Percentiles rank a stretch among this genome's conserved stretches.
Evolutionary conservation across 2,329 filamentous ascomycete species (phyloP).

Genomic region (Teratosphaeria viscida): DNA sequence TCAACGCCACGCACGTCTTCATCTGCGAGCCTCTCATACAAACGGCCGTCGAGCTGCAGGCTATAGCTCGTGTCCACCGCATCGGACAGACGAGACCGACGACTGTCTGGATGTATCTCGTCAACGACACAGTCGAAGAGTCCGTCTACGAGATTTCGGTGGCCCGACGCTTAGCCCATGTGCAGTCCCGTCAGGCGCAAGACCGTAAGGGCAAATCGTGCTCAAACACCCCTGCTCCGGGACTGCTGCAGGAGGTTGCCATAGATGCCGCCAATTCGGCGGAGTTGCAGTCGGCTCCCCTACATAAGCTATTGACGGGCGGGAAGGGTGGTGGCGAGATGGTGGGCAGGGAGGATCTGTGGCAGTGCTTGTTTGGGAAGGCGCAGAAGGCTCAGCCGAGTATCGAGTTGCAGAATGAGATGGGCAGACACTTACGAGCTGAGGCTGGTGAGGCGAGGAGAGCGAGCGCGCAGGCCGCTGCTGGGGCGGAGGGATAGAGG

Average conservation of each 20-base stretch:
- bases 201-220: slow-evolving; percentile 20
- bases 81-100: slow-evolving; percentile 85
- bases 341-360: slow-evolving; percentile 68
- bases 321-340: slow-evolving; percentile 65
- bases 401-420: slow-evolving; percentile 24
- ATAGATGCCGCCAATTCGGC: slow-evolving; percentile 77
- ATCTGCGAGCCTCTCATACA: slow-evolving; percentile 90
- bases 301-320: slow-evolving; percentile 61
- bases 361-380: slow-evolving; percentile 75
- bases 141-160: slow-evolving; percentile 84
- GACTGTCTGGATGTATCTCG: slow-evolving; percentile 89
- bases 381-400: slow-evolving; percentile 19
- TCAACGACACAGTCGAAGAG: slow-evolving; percentile 85
- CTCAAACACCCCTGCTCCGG: slow-evolving; percentile 19
- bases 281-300: slow-evolving; percentile 63
- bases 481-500: not conserved
- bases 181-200: slow-evolving; percentile 34
- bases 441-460: slow-evolving; percentile 40
- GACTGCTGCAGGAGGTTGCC: slow-evolving; percentile 40
- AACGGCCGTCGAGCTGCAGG: slow-evolving; percentile 85
- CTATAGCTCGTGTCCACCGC: slow-evolving; percentile 86
- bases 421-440: slow-evolving; percentile 41
- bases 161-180: slow-evolving; percentile 64
- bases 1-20: slow-evolving; percentile 89
- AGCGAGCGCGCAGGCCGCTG: not conserved